These are phyloP conservation scores for Cryphonectria japonica DNA, from an alignment of 2,329 filamentous ascomycete genomes.

Conservation along the genomic window DNA sequence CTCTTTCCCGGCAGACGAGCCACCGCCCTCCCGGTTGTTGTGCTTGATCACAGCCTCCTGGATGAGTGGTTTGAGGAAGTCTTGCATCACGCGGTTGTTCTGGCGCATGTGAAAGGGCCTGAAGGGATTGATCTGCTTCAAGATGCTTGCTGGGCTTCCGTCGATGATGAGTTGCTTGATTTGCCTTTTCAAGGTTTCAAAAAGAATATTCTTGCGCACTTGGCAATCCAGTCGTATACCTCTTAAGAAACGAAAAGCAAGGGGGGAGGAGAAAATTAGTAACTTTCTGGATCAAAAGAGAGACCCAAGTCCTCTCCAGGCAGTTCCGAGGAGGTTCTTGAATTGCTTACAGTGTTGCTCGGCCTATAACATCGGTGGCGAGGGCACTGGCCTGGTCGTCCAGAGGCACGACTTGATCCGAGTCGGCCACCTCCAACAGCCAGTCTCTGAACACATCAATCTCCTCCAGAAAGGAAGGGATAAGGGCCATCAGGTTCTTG, in stretches of 20 bases:
- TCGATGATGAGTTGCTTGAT: slow-evolving; percentile 28
- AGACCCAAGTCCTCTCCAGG: slow-evolving; percentile 8
- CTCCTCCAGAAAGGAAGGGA: slow-evolving; percentile 34
- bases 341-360: slow-evolving; percentile 35
- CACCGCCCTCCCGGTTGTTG: slow-evolving; percentile 30
- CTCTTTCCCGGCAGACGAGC: background rate
- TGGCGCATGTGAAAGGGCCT: slow-evolving; percentile 34
- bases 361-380: slow-evolving; percentile 34
- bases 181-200: slow-evolving; percentile 27
- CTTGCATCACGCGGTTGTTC: slow-evolving; percentile 36
- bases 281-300: background rate
- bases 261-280: background rate
- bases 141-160: slow-evolving; percentile 12
- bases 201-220: slow-evolving; percentile 22
- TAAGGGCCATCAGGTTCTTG: slow-evolving; percentile 42
- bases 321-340: too few relatives aligned
- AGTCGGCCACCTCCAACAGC: slow-evolving; percentile 13
- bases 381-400: slow-evolving; percentile 20
- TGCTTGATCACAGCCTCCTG: slow-evolving; percentile 34
- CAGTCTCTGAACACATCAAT: slow-evolving; percentile 23
- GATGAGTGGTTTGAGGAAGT: slow-evolving; percentile 36
- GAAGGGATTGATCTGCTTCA: slow-evolving; percentile 29
- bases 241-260: background rate
- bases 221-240: slow-evolving; percentile 29
- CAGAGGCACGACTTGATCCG: slow-evolving; percentile 16